Evolutionary conservation across 129 eudicot species (phyloP).

Genomic region (Rutidosis leptorrhynchoides): DNA sequence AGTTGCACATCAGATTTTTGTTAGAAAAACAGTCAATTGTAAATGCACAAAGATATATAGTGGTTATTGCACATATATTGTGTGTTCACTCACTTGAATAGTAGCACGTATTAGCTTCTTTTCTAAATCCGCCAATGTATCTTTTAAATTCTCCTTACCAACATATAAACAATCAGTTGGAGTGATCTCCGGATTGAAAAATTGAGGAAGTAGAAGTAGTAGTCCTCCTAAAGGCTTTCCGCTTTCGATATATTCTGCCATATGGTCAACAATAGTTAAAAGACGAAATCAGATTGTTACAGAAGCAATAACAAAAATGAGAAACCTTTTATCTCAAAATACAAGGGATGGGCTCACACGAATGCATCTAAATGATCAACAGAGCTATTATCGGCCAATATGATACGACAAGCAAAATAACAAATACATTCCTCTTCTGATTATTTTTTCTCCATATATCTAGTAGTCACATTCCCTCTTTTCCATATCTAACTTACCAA

Average conservation of each 20-base stretch:
- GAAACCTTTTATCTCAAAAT: neutral
- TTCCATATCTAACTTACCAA: no score
- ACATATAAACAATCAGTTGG: conserved; percentile 35
- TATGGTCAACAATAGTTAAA: conserved; percentile 19
- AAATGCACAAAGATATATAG: neutral
- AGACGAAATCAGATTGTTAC: conserved; percentile 21
- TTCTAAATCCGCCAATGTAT: conserved; percentile 65
- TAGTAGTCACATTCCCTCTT: no score
- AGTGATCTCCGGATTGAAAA: conserved; percentile 43
- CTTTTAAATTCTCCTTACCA: conserved; percentile 38
- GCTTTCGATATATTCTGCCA: conserved; percentile 80
- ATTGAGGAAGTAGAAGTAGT: conserved; percentile 72
- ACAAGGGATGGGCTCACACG: neutral
- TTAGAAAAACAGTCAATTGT: conserved; percentile 3
- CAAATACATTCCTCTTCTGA: neutral
- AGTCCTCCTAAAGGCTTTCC: conserved; percentile 90
- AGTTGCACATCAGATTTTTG: neutral
- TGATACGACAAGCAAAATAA: neutral
- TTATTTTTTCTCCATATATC: neutral
- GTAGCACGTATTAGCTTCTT: conserved; percentile 65
- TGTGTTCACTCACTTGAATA: conserved; percentile 65
- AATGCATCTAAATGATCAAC: neutral
- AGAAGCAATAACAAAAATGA: neutral
- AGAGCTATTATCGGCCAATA: conserved; percentile 5
- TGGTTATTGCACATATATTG: neutral